Evolutionary conservation across 441 rosid genomes (phyloP).

Genomic region (Macaranga tanarius): DNA sequence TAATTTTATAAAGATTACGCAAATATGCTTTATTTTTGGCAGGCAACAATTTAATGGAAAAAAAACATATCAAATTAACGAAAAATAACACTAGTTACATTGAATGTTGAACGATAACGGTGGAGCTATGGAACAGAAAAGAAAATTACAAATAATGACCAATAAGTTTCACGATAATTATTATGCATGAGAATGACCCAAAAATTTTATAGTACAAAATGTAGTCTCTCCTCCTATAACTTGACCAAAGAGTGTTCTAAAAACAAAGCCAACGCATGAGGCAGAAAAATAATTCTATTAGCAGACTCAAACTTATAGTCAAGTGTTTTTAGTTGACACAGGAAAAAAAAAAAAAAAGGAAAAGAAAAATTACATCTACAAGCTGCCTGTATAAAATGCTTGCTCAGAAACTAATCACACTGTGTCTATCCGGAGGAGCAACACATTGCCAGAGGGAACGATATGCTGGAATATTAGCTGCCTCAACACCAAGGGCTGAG

Average conservation of each 20-base stretch:
- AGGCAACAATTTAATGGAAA: too few species aligned
- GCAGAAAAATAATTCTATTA: slow-evolving; percentile 10
- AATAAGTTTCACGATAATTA: background rate
- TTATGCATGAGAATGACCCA: background rate
- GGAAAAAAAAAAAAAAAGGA: background rate
- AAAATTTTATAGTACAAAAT: slow-evolving; percentile 20
- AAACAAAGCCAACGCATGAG: too few species aligned
- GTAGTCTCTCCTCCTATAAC: slow-evolving; percentile 4
- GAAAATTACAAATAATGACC: too few species aligned
- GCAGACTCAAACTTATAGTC: slow-evolving; percentile 1
- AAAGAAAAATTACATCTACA: slow-evolving; percentile 19
- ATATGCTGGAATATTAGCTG: slow-evolving; percentile 60
- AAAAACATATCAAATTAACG: too few species aligned
- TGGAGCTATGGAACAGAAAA: too few species aligned
- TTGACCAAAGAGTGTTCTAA: too few species aligned
- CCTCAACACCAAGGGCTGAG: slow-evolving; percentile 65
- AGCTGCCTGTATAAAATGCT: slow-evolving; percentile 1
- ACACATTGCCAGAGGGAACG: slow-evolving; percentile 87
- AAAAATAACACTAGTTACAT: too few species aligned
- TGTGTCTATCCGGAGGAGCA: slow-evolving; percentile 75
- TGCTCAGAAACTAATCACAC: slow-evolving; percentile 38
- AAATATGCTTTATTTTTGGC: too few species aligned
- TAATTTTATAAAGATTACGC: too few species aligned
- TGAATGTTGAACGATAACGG: too few species aligned
- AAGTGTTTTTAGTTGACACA: background rate